A percentile compares a stretch with the other conserved stretches of the same genome.
Conservation (phyloP, 1,139 yeast species). For the Hanseniaspora gamundiae region DNA sequence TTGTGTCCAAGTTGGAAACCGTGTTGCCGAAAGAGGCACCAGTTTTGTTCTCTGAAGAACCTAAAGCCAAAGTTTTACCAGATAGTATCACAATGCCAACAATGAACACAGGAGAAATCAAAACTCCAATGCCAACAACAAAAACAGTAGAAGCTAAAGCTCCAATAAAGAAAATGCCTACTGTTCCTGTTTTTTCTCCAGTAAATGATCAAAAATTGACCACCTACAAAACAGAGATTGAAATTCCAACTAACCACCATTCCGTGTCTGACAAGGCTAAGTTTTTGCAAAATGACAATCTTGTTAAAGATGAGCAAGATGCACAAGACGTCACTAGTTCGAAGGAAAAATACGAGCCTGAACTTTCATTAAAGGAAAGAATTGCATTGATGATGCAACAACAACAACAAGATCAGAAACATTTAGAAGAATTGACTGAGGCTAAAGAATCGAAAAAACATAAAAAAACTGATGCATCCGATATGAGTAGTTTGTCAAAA, state of each 20-base stretch:
- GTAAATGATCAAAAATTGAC: conserved; percentile 1
- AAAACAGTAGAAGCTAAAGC: conserved; percentile 8
- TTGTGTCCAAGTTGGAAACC: too few relatives aligned
- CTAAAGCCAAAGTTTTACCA: too few relatives aligned
- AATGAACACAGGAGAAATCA: too few relatives aligned
- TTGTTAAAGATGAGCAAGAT: too few relatives aligned
- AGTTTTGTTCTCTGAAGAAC: too few relatives aligned
- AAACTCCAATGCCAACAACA: too few relatives aligned
- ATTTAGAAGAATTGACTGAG: conserved; percentile 1
- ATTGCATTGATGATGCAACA: conserved; percentile 73
- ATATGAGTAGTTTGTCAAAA: too few relatives aligned
- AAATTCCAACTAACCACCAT: background rate
- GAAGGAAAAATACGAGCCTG: conserved; percentile 46
- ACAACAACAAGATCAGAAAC: conserved; percentile 9
- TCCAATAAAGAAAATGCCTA: conserved; percentile 9
- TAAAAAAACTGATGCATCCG: too few relatives aligned
- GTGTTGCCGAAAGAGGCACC: too few relatives aligned
- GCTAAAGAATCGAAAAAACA: too few relatives aligned
- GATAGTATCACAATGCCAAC: too few relatives aligned
- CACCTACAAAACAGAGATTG: background rate
- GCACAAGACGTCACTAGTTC: too few relatives aligned
- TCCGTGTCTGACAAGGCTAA: conserved; percentile 2
- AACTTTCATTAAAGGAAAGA: conserved; percentile 74
- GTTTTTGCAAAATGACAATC: conserved; percentile 6
- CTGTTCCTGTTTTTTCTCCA: conserved; percentile 7